These are phyloP conservation scores for Furculomyces boomerangus DNA, from an alignment of 371 early-diverging fungal genomes.

Conservation along the genomic window DNA sequence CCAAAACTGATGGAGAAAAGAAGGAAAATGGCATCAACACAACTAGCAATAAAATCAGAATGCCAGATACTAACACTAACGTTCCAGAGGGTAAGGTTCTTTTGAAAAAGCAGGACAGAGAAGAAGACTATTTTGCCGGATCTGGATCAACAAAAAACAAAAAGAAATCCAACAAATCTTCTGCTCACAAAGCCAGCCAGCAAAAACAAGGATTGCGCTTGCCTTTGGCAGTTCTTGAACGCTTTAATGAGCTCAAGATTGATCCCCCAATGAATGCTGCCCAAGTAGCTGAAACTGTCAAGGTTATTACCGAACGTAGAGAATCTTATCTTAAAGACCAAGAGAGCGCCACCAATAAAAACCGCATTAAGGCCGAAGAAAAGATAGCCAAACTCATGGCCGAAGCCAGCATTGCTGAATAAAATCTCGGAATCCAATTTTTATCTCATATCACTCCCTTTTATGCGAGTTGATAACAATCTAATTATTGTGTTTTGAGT, in stretches of 20 bases:
- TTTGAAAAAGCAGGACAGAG: conserved; percentile 49
- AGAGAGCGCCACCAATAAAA: conserved; percentile 56
- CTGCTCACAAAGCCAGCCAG: conserved; percentile 1
- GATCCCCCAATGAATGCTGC: conserved; percentile 51
- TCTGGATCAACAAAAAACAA: conserved; percentile 30
- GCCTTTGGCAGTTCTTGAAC: conserved; percentile 62
- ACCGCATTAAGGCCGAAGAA: conserved; percentile 73
- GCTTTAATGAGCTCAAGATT: conserved; percentile 63
- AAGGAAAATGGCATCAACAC: conserved; percentile 4
- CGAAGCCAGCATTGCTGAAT: conserved; percentile 22
- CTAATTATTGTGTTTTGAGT: background rate
- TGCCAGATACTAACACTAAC: conserved; percentile 21
- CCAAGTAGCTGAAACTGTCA: conserved; percentile 50
- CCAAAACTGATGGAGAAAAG: conserved; percentile 2
- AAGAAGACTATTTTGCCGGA: conserved; percentile 55
- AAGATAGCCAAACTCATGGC: conserved; percentile 50
- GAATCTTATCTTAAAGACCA: conserved; percentile 53
- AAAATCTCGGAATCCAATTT: background rate
- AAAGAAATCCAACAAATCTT: conserved; percentile 27
- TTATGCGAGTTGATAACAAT: background rate
- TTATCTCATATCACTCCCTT: background rate
- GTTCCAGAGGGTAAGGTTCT: conserved; percentile 40
- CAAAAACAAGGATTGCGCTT: conserved; percentile 14
- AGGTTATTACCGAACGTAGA: conserved; percentile 49
- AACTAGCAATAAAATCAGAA: conserved; percentile 21